Conservation (phyloP, 1,284 basidiomycete species). For the Cystobasidiaceae sp. region DNA sequence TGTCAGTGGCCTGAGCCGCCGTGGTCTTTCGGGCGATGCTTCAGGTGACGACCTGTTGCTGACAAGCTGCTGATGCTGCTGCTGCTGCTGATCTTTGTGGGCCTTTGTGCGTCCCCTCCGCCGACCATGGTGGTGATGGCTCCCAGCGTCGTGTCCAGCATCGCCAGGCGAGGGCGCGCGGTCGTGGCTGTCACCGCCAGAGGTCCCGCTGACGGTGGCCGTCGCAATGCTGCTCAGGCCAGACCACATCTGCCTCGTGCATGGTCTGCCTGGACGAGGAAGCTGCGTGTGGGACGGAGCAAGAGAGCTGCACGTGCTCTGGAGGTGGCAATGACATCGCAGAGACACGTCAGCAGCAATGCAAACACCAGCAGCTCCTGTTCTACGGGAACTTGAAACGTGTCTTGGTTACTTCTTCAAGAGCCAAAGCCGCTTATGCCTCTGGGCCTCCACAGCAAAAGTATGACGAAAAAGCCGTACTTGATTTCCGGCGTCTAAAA, state of each 20-base stretch:
- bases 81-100: constrained; percentile 3
- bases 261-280: not conserved
- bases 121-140: not conserved
- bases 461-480: too few species aligned
- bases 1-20: constrained; percentile 13
- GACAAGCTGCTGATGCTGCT: not conserved
- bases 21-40: constrained; percentile 7
- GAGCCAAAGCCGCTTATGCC: too few species aligned
- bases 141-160: not conserved
- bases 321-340: too few species aligned
- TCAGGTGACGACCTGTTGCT: constrained; percentile 23
- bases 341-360: too few species aligned
- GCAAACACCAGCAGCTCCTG: too few species aligned
- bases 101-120: not conserved
- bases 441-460: too few species aligned
- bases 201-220: not conserved
- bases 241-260: constrained; percentile 10
- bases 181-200: not conserved
- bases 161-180: too few species aligned
- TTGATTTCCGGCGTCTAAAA: too few species aligned
- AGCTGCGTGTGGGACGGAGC: too few species aligned
- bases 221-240: constrained; percentile 19
- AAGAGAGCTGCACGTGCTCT: too few species aligned
- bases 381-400: too few species aligned
- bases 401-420: too few species aligned